Evolutionary conservation across 306 rosid species (phyloP).

Genomic region (Castanea crenata): DNA sequence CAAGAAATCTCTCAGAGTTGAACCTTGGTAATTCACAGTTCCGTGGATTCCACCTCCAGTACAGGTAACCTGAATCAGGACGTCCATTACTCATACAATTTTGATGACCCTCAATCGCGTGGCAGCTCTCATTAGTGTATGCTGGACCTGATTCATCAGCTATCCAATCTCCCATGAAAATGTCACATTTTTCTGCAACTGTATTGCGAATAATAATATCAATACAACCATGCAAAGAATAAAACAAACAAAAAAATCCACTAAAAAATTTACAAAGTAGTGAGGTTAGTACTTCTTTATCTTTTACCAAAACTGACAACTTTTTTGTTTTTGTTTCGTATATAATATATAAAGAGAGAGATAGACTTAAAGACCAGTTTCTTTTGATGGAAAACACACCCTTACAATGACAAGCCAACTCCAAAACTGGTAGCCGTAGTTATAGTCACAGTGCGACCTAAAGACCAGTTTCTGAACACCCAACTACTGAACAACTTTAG

Average conservation of each 20-base stretch:
- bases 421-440: too few species aligned
- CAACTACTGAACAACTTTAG: neutral
- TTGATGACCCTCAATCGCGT: slow-evolving; percentile 62
- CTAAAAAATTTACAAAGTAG: neutral
- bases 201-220: neutral
- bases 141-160: slow-evolving; percentile 52
- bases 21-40: slow-evolving; percentile 64
- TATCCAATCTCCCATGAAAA: slow-evolving; percentile 81
- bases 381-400: too few species aligned
- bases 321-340: neutral
- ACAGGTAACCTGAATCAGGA: slow-evolving; percentile 61
- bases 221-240: neutral
- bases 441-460: too few species aligned
- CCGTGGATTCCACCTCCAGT: slow-evolving; percentile 81
- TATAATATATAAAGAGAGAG: too few species aligned
- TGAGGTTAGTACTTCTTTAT: neutral
- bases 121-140: slow-evolving; percentile 75
- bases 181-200: slow-evolving; percentile 54
- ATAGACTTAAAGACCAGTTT: neutral
- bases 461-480: neutral
- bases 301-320: neutral
- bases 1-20: slow-evolving; percentile 52
- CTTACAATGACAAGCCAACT: too few species aligned
- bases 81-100: slow-evolving; percentile 83
- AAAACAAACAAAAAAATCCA: neutral